phyloP scores from a whole-genome alignment of 2,329 filamentous ascomycete species.

The Penicillium sp. region DNA sequence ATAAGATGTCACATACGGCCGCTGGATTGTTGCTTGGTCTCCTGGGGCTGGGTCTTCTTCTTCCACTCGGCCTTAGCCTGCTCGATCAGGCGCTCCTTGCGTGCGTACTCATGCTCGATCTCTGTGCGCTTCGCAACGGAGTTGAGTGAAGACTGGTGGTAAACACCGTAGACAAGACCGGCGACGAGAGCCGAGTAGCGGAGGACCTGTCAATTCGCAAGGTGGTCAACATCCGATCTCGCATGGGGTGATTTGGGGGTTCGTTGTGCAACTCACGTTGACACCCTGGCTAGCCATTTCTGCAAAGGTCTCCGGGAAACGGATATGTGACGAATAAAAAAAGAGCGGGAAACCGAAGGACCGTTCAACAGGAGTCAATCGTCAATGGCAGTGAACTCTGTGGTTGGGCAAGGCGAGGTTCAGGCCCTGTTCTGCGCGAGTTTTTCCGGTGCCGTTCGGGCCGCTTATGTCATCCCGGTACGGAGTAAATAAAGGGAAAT shows the following conservation, averaged over 20 bases:
- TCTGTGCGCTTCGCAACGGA: slow-evolving; percentile 67
- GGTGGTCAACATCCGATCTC: slow-evolving; percentile 21
- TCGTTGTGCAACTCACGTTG: slow-evolving; percentile 53
- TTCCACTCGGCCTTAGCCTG: slow-evolving; percentile 88
- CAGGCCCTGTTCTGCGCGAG: slow-evolving; percentile 41
- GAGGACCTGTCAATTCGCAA: slow-evolving; percentile 67
- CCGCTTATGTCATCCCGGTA: slow-evolving; percentile 40
- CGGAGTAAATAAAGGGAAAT: slow-evolving; percentile 26
- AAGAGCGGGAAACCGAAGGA: slow-evolving; percentile 30
- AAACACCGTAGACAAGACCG: slow-evolving; percentile 93
- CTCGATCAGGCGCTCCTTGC: slow-evolving; percentile 87
- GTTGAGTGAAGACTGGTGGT: slow-evolving; percentile 81
- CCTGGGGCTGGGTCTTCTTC: slow-evolving; percentile 66
- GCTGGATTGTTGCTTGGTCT: slow-evolving; percentile 35
- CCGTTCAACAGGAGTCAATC: slow-evolving; percentile 33
- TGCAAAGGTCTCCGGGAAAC: slow-evolving; percentile 45
- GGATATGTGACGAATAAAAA: slow-evolving; percentile 30
- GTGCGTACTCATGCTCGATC: slow-evolving; percentile 78
- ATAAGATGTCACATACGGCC: slow-evolving; percentile 33
- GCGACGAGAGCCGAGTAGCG: slow-evolving; percentile 92
- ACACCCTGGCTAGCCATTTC: slow-evolving; percentile 65
- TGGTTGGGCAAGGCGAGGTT: slow-evolving; percentile 33
- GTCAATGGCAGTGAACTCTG: slow-evolving; percentile 40
- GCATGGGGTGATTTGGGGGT: slow-evolving; percentile 16
- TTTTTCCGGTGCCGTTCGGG: slow-evolving; percentile 40